A percentile compares a stretch with the other conserved stretches of the same genome.
These are phyloP conservation scores for Sarcocystis neurona DNA, from an alignment of 169 alveolate genomes.

Conservation along the genomic window DNA sequence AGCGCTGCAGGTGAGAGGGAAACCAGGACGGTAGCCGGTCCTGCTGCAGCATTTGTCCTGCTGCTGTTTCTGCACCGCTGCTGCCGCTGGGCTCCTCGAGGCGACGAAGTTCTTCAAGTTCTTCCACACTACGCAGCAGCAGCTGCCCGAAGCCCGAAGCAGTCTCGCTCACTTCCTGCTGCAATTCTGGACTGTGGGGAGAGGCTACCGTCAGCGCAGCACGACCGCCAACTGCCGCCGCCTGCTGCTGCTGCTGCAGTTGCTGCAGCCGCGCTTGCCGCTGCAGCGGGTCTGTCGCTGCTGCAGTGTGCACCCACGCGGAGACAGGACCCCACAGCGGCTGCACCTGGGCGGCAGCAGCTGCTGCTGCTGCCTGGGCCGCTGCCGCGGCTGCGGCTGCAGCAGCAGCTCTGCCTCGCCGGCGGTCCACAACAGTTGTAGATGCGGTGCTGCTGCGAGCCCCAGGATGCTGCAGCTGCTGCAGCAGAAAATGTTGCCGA, in stretches of 20 bases:
- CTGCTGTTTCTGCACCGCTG: not conserved
- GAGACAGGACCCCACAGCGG: not conserved
- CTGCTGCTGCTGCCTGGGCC: not conserved
- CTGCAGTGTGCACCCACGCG: not conserved
- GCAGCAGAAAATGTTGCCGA: not conserved
- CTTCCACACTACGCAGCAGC: not conserved
- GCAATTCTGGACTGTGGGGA: not conserved
- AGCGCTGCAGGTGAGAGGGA: slow-evolving; percentile 1
- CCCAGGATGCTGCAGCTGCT: not conserved
- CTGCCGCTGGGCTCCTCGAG: not conserved
- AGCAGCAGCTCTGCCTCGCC: not conserved
- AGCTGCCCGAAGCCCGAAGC: not conserved
- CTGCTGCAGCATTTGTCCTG: not conserved
- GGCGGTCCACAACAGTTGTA: not conserved
- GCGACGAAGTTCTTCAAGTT: not conserved
- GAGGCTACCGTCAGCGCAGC: not conserved
- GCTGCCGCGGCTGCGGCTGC: slow-evolving; percentile 9
- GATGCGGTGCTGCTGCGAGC: not conserved
- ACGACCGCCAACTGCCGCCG: not conserved
- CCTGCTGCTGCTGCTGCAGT: not conserved
- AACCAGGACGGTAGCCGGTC: not conserved
- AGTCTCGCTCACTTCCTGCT: not conserved
- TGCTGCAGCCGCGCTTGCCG: not conserved
- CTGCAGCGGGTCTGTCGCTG: not conserved
- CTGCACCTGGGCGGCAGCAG: not conserved